Base-by-base conservation (phyloP, 495 filamentous ascomycete species). In the Talaromyces wortmannii region DNA sequence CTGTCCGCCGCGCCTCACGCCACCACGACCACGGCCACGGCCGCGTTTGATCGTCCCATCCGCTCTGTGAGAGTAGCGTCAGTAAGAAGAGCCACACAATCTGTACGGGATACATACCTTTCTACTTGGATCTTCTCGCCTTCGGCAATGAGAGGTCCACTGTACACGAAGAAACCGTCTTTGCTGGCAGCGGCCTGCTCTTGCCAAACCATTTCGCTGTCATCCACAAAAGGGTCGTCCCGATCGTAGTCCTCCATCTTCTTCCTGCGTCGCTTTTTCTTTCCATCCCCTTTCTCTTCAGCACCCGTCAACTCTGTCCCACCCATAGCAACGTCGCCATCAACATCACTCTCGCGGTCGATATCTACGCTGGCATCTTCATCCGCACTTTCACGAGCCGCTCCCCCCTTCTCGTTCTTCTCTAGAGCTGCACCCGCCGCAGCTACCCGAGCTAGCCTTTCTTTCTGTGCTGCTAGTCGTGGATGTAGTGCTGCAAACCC, bases 211-310 rank as follows among this genome's bases (percentile, higher is more conserved):
- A 96, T 63, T 64, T 98, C 94, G 12, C 90, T 92, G 68, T 98
- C 94, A 65, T 98, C 94, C 53, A 98, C 92, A 66, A 98, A 98
- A 33, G 91, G 92, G 63, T 98, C 94, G 52, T 94, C 90, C 59
- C 90, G 90, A 70, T 97, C 91, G 63, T 98, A 98, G 57, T 95
- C 89, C 61, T 98, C 94, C 58, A 92, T 86, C 73, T 94, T 95
- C 78, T 85, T 88, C 72, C 85, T 88, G 45, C 95, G 77, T 51
- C 78, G 72, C 29, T 75, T 75, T 36, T 83, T 81, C 61, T 84
- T 87, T 8, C 67, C 74, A 7, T 81, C 79, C 12, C 77, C 68
- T 3, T 76, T 74, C 32, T 79, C 78, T 1, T 76, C 79, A 8
- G 63, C 52, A 45, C 71, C 59, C 16, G 64, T 31, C 52, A 72